Conservation (phyloP, 768 basidiomycete genomes). For the Mycena rebaudengoi region DNA sequence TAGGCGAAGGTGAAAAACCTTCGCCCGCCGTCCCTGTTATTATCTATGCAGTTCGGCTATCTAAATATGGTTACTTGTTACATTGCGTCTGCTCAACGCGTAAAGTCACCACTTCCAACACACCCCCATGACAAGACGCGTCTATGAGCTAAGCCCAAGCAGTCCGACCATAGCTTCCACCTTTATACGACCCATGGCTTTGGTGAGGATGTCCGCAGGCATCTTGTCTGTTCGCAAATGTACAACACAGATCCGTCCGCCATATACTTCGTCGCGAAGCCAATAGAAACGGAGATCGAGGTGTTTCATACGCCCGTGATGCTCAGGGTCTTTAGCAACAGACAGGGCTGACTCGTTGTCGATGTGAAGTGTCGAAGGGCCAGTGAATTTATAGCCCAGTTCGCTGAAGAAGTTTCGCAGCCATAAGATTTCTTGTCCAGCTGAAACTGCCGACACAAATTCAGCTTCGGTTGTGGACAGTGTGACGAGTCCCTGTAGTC, state of each 20-base stretch:
- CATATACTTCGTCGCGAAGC: slow-evolving; percentile 31
- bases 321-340: slow-evolving; percentile 44
- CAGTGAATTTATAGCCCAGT: slow-evolving; percentile 25
- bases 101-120: neutral
- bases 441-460: no score
- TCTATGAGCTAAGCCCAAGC: no score
- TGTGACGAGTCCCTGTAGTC: slow-evolving; percentile 47
- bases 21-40: no score
- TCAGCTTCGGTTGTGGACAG: no score
- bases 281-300: slow-evolving; percentile 35
- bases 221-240: slow-evolving; percentile 27
- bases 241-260: slow-evolving; percentile 14
- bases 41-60: no score
- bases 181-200: slow-evolving; percentile 24
- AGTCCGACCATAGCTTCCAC: neutral
- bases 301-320: slow-evolving; percentile 41
- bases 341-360: slow-evolving; percentile 47
- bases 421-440: no score
- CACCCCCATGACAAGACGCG: neutral
- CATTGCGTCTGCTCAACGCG: no score
- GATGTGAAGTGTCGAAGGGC: slow-evolving; percentile 35
- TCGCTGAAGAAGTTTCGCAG: slow-evolving; percentile 38
- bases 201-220: slow-evolving; percentile 34
- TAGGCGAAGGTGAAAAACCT: no score
- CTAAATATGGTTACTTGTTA: no score